These are phyloP conservation scores for Cercis canadensis DNA, from an alignment of 306 rosid species.

Conservation along the genomic window DNA sequence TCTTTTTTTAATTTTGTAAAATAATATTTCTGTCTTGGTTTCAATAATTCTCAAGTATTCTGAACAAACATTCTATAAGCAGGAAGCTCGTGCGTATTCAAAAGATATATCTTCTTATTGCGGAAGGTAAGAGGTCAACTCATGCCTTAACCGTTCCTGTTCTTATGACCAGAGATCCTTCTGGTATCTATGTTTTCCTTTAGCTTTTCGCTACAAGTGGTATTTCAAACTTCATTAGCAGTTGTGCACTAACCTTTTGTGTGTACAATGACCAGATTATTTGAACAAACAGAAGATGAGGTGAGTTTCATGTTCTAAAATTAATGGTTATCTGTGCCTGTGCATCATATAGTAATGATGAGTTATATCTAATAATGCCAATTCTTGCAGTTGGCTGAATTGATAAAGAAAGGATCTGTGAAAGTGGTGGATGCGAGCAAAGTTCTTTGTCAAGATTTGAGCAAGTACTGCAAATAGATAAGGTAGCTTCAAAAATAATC, in stretches of 20 bases:
- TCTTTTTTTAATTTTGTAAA: too few relatives aligned
- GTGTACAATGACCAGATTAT: slow-evolving; percentile 66
- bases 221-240: too few relatives aligned
- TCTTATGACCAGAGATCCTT: slow-evolving; percentile 17
- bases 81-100: slow-evolving; percentile 86
- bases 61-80: slow-evolving; percentile 47
- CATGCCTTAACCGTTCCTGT: slow-evolving; percentile 13
- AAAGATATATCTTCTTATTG: slow-evolving; percentile 88
- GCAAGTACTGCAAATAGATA: slow-evolving; percentile 76
- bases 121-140: slow-evolving; percentile 67
- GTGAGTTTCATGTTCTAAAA: slow-evolving; percentile 58
- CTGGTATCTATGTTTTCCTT: slow-evolving; percentile 11
- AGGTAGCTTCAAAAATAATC: slow-evolving; percentile 54
- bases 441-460: slow-evolving; percentile 89
- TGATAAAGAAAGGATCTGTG: slow-evolving; percentile 82
- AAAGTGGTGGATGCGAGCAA: slow-evolving; percentile 77
- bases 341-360: slow-evolving; percentile 8
- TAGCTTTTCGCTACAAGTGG: too few relatives aligned
- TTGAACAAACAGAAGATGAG: slow-evolving; percentile 94
- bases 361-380: slow-evolving; percentile 18
- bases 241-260: slow-evolving; percentile 51
- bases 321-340: slow-evolving; percentile 31
- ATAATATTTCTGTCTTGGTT: too few relatives aligned
- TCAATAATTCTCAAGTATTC: slow-evolving; percentile 21
- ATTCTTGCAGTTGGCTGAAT: slow-evolving; percentile 72